These are phyloP conservation scores for Marchantia paleacea DNA, from an alignment of 225 moss, liverwort and hornwort species.

Conservation along the genomic window DNA sequence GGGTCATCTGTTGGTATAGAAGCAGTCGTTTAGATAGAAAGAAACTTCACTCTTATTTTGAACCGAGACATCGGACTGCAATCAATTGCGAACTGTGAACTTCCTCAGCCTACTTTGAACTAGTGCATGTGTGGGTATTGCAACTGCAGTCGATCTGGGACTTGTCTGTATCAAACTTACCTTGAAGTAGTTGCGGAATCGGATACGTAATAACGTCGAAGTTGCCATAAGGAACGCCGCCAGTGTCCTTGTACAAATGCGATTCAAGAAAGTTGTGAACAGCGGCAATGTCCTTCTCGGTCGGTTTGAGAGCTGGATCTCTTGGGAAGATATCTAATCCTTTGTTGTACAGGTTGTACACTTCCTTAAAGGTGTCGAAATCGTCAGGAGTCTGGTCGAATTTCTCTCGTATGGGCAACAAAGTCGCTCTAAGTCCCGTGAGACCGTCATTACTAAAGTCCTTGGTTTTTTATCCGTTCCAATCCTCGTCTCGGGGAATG, in stretches of 20 bases:
- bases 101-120: no score
- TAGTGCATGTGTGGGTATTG: neutral
- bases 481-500: slow-evolving; percentile 7
- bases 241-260: neutral
- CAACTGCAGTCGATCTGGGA: no score
- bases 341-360: slow-evolving; percentile 1
- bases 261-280: neutral
- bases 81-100: neutral
- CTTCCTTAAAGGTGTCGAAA: slow-evolving; percentile 24
- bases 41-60: no score
- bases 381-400: slow-evolving; percentile 45
- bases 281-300: neutral
- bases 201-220: neutral
- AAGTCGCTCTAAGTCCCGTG: slow-evolving; percentile 33
- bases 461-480: slow-evolving; percentile 35
- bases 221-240: neutral
- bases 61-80: no score
- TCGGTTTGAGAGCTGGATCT: slow-evolving; percentile 25
- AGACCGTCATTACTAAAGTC: slow-evolving; percentile 34
- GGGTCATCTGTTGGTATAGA: slow-evolving; percentile 41
- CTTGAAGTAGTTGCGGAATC: slow-evolving; percentile 11
- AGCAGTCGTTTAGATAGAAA: no score
- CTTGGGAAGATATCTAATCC: slow-evolving; percentile 25
- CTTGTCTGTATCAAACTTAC: neutral
- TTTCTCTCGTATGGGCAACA: slow-evolving; percentile 23